Evolutionary conservation across 257 asterid genomes (phyloP), one percentile per base, ranked within the genome.

Genomic region (Nicotiana obtusifolia): DNA sequence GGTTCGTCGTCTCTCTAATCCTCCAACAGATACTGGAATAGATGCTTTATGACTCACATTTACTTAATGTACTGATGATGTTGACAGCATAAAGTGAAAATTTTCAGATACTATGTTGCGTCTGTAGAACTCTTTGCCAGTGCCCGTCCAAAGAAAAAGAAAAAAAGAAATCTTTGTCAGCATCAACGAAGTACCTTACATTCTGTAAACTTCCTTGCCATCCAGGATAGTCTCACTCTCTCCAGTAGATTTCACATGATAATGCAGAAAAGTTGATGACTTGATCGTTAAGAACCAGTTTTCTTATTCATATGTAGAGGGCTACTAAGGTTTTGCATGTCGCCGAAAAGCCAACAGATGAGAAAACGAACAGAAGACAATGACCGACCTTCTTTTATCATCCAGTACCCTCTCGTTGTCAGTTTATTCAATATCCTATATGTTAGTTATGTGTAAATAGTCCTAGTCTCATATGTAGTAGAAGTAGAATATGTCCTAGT

Each of bases 1-100:
- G 98, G 98, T 94, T 76, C 64, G 91, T 81, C 41, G 20, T 37
- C 66, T 77, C 19, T 77, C 37, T 77, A 53, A 69, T 69, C 10
- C 19, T 69, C 17, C 37, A 30, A 69, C 57, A 37, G 56, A 41
- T 41, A 37, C 33, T 69, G 57, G n/a, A 69, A 41, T 20, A 41
- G 33, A 37, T 69, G 56, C 77, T 69, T 37, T 69, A 52, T 69
- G 78, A 41, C 20, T 69, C 33, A 41, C 33, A 13, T 41, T 20
- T 69, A 41, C 20, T 69, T 33, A 35, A 69, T 41, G 59, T 68
- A 37, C n/a, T 53, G 17, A 68, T 35, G 31, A 68, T 35, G 8
- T 26, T 11, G 54, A 41, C 14, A 41, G 78, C 78, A 69, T n/a
- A 10, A 68, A 37, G 37, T 68, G 24, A 69, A 69, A 69, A 69